Evolutionary conservation across 495 filamentous ascomycete genomes (phyloP), one percentile per base, ranked within the genome.

Genomic region (Penicillium canescens): DNA sequence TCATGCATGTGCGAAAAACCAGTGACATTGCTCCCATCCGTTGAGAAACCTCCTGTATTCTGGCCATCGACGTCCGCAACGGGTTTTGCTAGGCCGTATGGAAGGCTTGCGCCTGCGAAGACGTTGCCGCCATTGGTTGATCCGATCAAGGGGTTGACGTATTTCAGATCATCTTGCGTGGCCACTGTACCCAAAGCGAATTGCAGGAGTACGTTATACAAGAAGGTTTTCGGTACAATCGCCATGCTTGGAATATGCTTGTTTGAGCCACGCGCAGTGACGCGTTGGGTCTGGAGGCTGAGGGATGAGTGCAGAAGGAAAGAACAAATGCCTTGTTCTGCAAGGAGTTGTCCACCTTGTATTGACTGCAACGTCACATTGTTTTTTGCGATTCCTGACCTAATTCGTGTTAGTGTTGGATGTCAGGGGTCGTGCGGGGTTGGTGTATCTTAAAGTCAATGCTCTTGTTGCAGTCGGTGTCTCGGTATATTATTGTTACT

Each of bases 31-130:
- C 76, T 76, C 11, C 79, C 82, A 46, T 90, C 86, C 1, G 86
- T 77, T 2, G 86, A 82, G 63, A 89, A 91, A 2, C 88, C 88
- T 31, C 86, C 86, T 48, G 87, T 86, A 52, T 86, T 87, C 42
- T 80, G 78, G 41, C 79, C 82, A 46, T 80, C 80, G 28, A 84
- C 85, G 60, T 91, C 88, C 21, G 88, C 82, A 13, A 88, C 85
- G 18, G 88, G 85, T 65, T 91, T 90, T 23, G 86, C 86, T 73
- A 91, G 84, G 64, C 78, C 85, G 56, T 86, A 91, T 0, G 87
- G 87, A 12, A 89, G 66, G n/a, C 85, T 87, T 11, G 87, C 87
- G 10, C 87, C 87, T 3, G 86, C 70, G 52, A 91, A 91, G 37
- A 90, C 85, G 75, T 89, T 73, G 50, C 85, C 85, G 24, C 81